A percentile compares a stretch with the other conserved stretches of the same genome.
These are phyloP conservation scores for Populus deltoides DNA, from an alignment of 345 rosid genomes.

Conservation along the genomic window DNA sequence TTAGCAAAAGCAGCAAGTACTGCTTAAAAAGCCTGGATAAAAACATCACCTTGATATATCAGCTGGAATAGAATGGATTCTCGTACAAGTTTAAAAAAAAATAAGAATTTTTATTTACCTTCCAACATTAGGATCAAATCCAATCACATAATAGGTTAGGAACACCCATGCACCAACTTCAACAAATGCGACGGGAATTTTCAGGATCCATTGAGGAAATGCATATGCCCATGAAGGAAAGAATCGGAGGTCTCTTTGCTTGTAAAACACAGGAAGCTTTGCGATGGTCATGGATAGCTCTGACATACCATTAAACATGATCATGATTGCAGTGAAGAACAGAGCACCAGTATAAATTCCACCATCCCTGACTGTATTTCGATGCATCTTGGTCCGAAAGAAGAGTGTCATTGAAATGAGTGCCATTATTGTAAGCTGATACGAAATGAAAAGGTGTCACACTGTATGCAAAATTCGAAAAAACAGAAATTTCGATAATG, in stretches of 20 bases:
- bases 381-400: constrained; percentile 38
- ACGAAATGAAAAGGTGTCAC: not conserved
- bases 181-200: constrained; percentile 60
- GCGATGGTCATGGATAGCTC: constrained; percentile 75
- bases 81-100: not conserved
- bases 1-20: constrained; percentile 46
- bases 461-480: not conserved
- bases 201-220: constrained; percentile 76
- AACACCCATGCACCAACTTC: constrained; percentile 65
- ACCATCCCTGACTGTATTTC: constrained; percentile 41
- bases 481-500: not conserved
- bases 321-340: constrained; percentile 46
- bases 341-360: constrained; percentile 53
- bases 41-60: not conserved
- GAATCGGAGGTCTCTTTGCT: constrained; percentile 75
- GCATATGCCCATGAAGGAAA: constrained; percentile 82
- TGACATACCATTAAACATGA: constrained; percentile 71
- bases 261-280: constrained; percentile 85
- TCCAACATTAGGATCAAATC: constrained; percentile 66
- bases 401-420: constrained; percentile 29
- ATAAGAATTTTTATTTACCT: constrained; percentile 39
- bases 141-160: constrained; percentile 64
- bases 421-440: constrained; percentile 36
- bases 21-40: constrained; percentile 58
- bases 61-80: not conserved